phyloP scores from a whole-genome alignment of 345 rosid species.

The Acer yangbiense region DNA sequence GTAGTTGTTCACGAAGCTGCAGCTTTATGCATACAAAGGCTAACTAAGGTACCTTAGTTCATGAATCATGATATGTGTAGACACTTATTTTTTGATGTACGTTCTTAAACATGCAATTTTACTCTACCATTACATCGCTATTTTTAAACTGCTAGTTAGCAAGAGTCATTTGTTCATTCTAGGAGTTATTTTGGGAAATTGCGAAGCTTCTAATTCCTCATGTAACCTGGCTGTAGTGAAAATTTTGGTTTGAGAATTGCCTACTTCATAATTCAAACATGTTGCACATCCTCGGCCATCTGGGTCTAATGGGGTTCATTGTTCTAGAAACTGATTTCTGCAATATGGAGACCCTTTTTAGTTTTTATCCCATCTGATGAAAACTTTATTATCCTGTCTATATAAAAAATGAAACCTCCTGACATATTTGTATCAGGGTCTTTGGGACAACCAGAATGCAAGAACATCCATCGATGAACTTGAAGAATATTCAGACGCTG shows the following conservation, averaged over 20 bases:
- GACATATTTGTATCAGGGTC: constrained; percentile 49
- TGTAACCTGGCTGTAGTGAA: not conserved
- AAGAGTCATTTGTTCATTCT: not conserved
- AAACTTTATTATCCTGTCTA: not conserved
- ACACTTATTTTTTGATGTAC: not conserved
- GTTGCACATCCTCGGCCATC: not conserved
- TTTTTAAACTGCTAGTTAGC: constrained; percentile 1
- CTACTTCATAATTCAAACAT: not conserved
- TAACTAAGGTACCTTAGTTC: constrained; percentile 62
- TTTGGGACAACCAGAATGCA: constrained; percentile 56
- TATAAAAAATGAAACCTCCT: not conserved
- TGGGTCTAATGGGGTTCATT: not conserved
- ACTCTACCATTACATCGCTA: not conserved
- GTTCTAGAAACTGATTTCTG: not conserved
- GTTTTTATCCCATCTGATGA: not conserved
- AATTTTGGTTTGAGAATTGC: not conserved
- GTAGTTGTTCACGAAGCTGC: constrained; percentile 79
- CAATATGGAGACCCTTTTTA: not conserved
- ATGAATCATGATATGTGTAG: not conserved
- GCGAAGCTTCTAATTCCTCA: not conserved
- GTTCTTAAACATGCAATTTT: not conserved
- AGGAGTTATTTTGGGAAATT: not conserved
- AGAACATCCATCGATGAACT: constrained; percentile 38
- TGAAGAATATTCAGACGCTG: constrained; percentile 44
- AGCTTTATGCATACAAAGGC: constrained; percentile 68